A percentile compares a stretch with the other conserved stretches of the same genome.
phyloP scores from a whole-genome alignment of 2,329 filamentous ascomycete species.

The Pseudogymnoascus sp. region DNA sequence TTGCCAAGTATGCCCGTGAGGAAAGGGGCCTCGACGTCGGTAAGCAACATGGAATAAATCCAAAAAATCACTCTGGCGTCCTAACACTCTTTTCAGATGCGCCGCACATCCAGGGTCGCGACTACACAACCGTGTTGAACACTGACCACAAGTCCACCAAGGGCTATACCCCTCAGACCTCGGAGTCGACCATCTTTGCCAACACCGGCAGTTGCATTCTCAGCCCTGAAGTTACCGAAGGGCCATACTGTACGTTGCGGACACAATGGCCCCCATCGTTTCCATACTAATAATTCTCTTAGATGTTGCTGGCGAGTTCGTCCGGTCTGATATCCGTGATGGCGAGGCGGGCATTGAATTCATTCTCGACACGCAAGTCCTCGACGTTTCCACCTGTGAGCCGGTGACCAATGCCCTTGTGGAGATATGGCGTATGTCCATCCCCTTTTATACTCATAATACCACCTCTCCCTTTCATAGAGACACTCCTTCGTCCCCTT shows the following conservation, averaged over 20 bases:
- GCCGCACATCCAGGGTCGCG: background rate
- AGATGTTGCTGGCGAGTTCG: conserved; percentile 34
- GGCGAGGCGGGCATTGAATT: conserved; percentile 33
- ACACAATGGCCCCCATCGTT: conserved; percentile 16
- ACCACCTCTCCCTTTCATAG: background rate
- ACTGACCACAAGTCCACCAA: conserved; percentile 17
- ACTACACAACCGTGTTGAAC: background rate
- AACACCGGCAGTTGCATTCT: conserved; percentile 42
- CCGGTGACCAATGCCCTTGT: conserved; percentile 31
- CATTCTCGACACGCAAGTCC: conserved; percentile 35
- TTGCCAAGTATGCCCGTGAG: conserved; percentile 19
- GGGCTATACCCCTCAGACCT: conserved; percentile 31
- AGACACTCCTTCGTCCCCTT: background rate
- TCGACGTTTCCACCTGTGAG: conserved; percentile 37
- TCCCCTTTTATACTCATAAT: conserved; percentile 12
- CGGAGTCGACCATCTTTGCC: conserved; percentile 34
- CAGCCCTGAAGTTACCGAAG: conserved; percentile 46
- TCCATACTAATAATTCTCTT: background rate
- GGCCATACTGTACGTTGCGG: conserved; percentile 41
- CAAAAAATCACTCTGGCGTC: background rate
- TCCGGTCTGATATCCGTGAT: conserved; percentile 33
- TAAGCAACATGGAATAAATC: background rate
- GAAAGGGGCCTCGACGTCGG: conserved; percentile 19
- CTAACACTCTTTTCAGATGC: background rate
- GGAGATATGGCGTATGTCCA: conserved; percentile 33